Conservation (phyloP, 2,329 filamentous ascomycete species). For the Ophidiomyces ophidiicola region DNA sequence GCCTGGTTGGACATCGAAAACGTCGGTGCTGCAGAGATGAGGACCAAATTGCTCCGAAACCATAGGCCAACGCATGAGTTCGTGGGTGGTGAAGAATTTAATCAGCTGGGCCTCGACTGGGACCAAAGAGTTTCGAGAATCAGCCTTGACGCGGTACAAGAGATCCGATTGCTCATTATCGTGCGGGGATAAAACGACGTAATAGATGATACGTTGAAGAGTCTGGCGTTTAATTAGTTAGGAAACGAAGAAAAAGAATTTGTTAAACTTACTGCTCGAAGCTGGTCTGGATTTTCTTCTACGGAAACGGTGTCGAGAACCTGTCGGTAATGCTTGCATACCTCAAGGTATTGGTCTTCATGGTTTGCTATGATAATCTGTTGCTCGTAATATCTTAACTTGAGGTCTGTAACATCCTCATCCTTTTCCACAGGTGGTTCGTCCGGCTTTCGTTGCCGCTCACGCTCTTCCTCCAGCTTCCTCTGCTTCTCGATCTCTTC, state of each 20-base stretch:
- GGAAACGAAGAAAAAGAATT: constrained; percentile 14
- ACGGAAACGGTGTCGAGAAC: constrained; percentile 93
- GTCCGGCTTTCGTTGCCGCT: constrained; percentile 66
- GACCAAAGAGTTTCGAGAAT: constrained; percentile 67
- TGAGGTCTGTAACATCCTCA: constrained; percentile 91
- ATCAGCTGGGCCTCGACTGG: constrained; percentile 72
- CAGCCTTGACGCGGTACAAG: constrained; percentile 79
- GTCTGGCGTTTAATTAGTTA: constrained; percentile 42
- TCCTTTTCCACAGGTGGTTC: constrained; percentile 61
- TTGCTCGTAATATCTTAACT: constrained; percentile 92
- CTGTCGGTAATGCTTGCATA: constrained; percentile 95
- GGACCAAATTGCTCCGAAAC: constrained; percentile 80
- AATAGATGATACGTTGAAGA: constrained; percentile 92
- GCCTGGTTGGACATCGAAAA: constrained; percentile 59
- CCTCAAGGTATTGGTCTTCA: constrained; percentile 92
- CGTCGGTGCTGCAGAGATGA: constrained; percentile 76
- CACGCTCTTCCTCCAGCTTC: constrained; percentile 65
- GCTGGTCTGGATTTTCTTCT: constrained; percentile 73
- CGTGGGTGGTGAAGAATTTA: constrained; percentile 86
- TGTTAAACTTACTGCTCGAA: constrained; percentile 59
- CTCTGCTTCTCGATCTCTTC: constrained; percentile 85
- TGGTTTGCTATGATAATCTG: constrained; percentile 94
- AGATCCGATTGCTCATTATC: constrained; percentile 98
- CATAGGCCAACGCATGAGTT: constrained; percentile 97
- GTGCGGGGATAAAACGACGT: constrained; percentile 87